Conservation (phyloP, 805 yeast species). For the Zygotorulaspora florentina region DNA sequence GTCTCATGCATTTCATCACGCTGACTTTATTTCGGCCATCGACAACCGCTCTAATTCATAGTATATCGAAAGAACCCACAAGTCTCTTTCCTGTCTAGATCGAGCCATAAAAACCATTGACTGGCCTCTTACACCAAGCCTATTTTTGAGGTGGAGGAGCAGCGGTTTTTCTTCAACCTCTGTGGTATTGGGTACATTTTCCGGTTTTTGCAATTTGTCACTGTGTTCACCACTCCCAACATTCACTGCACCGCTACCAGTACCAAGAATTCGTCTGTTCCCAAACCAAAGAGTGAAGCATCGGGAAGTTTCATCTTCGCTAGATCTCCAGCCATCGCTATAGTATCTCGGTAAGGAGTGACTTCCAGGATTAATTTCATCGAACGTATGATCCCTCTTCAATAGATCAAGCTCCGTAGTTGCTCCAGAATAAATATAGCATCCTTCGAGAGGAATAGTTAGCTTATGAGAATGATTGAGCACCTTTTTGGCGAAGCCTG, state of each 20-base stretch:
- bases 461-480: slow-evolving; percentile 49
- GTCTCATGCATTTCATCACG: background rate
- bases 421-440: slow-evolving; percentile 74
- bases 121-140: slow-evolving; percentile 63
- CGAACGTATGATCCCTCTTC: slow-evolving; percentile 41
- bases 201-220: background rate
- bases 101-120: slow-evolving; percentile 73
- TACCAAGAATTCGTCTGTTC: slow-evolving; percentile 41
- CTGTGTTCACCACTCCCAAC: background rate
- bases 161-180: slow-evolving; percentile 12
- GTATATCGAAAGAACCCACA: slow-evolving; percentile 58
- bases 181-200: background rate
- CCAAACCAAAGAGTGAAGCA: slow-evolving; percentile 87
- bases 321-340: slow-evolving; percentile 77
- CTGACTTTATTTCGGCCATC: background rate
- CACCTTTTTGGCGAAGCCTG: slow-evolving; percentile 45
- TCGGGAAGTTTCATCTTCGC: slow-evolving; percentile 69
- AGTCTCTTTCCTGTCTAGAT: slow-evolving; percentile 75
- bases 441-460: slow-evolving; percentile 58
- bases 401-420: slow-evolving; percentile 55
- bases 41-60: slow-evolving; percentile 36
- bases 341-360: slow-evolving; percentile 66
- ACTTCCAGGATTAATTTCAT: slow-evolving; percentile 49
- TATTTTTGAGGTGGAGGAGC: slow-evolving; percentile 37
- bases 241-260: background rate